These are phyloP conservation scores for Dothideomycetidae sp. DNA, from an alignment of 2,329 filamentous ascomycete species.

Conservation along the genomic window DNA sequence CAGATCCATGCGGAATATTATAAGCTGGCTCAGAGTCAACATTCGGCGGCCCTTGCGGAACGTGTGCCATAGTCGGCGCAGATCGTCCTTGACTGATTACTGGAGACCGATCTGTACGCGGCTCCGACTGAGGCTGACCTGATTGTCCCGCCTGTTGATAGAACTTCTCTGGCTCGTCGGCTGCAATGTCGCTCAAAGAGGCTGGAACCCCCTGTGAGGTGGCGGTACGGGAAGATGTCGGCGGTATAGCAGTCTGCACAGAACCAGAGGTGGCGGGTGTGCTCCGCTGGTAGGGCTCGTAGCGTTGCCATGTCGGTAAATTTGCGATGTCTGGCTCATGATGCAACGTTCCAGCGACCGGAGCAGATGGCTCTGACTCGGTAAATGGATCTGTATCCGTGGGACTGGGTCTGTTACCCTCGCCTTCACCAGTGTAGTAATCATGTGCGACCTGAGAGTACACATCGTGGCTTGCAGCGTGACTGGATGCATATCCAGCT, in stretches of 20 bases:
- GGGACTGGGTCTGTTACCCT: conserved; percentile 39
- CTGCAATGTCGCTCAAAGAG: no score
- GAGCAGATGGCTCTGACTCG: conserved; percentile 24
- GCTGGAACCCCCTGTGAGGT: no score
- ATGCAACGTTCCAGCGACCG: conserved; percentile 16
- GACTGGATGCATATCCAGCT: conserved; percentile 5
- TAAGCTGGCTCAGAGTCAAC: conserved; percentile 30
- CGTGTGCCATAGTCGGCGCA: conserved; percentile 7
- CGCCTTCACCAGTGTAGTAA: conserved; percentile 26
- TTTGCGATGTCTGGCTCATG: conserved; percentile 25
- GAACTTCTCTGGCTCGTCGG: conserved; percentile 21
- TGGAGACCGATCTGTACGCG: no score
- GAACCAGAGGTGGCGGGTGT: conserved; percentile 12
- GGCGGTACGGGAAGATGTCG: conserved; percentile 5
- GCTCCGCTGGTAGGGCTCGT: conserved; percentile 18
- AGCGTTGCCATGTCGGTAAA: conserved; percentile 16
- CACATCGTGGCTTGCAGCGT: conserved; percentile 2
- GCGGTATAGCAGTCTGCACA: conserved; percentile 17
- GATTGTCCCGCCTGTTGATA: conserved; percentile 32
- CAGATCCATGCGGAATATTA: conserved; percentile 37
- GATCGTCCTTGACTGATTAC: no score
- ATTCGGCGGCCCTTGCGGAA: conserved; percentile 14
- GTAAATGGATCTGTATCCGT: conserved; percentile 50
- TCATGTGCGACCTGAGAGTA: conserved; percentile 12
- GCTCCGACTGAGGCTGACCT: conserved; percentile 6